These are phyloP conservation scores for Avena atlantica DNA, from an alignment of 176 grass and related monocot species.

Conservation along the genomic window DNA sequence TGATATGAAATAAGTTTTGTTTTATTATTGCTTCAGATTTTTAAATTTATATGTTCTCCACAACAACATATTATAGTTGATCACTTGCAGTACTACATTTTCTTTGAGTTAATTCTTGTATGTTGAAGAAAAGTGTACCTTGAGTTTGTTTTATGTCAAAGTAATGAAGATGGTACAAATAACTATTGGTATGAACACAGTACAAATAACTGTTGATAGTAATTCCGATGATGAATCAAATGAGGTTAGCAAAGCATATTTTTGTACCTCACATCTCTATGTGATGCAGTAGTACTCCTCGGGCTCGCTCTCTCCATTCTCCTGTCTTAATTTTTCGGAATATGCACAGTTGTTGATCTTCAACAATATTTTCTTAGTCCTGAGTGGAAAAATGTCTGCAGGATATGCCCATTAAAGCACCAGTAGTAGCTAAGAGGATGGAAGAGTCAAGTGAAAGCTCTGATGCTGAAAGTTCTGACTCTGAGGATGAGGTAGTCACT, in stretches of 20 bases:
- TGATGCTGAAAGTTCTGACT: conserved; percentile 54
- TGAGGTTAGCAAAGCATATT: conserved; percentile 30
- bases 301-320: not conserved
- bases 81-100: not conserved
- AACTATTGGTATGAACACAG: not conserved
- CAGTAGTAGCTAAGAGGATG: conserved; percentile 38
- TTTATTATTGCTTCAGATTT: not conserved
- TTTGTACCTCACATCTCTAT: not conserved
- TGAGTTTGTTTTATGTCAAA: not conserved
- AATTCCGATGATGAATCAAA: conserved; percentile 50
- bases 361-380: not conserved
- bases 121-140: not conserved
- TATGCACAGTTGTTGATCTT: not conserved
- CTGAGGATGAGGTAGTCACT: conserved; percentile 39
- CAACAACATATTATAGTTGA: not conserved
- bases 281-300: not conserved
- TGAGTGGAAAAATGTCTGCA: conserved; percentile 21
- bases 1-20: not conserved
- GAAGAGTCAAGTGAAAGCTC: conserved; percentile 55
- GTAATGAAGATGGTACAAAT: not conserved
- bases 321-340: conserved; percentile 15
- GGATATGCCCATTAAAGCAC: conserved; percentile 41
- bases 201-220: not conserved
- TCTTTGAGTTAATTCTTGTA: conserved; percentile 8
- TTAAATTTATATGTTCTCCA: not conserved